Base-by-base conservation (phyloP, 139 green algal genomes). In the Micractinium conductrix region DNA sequence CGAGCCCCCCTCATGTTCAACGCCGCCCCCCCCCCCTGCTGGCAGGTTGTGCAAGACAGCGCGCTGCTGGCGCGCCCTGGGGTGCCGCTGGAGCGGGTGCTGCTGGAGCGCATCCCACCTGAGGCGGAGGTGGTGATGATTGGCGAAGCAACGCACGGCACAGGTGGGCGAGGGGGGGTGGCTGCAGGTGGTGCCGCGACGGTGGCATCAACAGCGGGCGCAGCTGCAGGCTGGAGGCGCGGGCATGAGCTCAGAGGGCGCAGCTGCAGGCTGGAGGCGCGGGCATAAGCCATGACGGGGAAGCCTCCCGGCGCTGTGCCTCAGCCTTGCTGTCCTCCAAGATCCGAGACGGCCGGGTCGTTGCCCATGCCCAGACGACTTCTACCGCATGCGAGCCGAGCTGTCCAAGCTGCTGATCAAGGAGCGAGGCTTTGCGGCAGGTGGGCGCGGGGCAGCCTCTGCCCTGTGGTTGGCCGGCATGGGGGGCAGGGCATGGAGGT, bases 131-230 rank as follows among this genome's bases (percentile, higher is more conserved):
- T 84, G 67, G 86, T 92, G 33, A 82, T 92, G 40, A 88, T 92
- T n/a, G 92, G 92, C 0, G 92, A 95, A 62, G 87, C 86, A 0
- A 90, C 87, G 24, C 92, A 95, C 45, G 92, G 92, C 35, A 95
- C 92, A 7, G 44, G 62, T 60, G 40, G 5, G 78, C 10, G 2
- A 1, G 17, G 2, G 35, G 16, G 24, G 4, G 12, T 44, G 35
- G 5, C 4, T 43, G 28, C n/a, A n/a, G n/a, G n/a, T n/a, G n/a
- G n/a, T n/a, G n/a, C n/a, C n/a, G n/a, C n/a, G n/a, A n/a, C n/a
- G n/a, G n/a, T n/a, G n/a, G n/a, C n/a, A n/a, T n/a, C n/a, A n/a
- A n/a, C 19, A 33, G 21, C 0, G 0, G 19, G 2, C 19, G 26
- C 33, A 33, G 17, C 26, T 48, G 37, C 37, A 10, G 16, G 1